A percentile compares a stretch with the other conserved stretches of the same genome.
Evolutionary conservation across 108 stramenopile species (phyloP).

Genomic region (Phaeodactylum tricornutum): DNA sequence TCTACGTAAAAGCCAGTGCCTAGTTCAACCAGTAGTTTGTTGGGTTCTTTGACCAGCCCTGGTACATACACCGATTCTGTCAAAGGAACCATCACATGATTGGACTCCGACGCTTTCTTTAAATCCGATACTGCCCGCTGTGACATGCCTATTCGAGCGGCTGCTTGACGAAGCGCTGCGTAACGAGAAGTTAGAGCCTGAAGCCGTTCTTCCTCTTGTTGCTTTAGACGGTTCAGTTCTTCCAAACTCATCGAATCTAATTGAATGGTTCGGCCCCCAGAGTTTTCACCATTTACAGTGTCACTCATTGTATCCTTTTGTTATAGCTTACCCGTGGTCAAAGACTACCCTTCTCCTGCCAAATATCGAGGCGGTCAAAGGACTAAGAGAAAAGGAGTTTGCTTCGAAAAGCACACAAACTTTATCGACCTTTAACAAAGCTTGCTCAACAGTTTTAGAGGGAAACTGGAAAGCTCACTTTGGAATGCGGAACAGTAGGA

Average conservation of each 20-base stretch:
- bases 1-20: slow-evolving; percentile 84
- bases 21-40: slow-evolving; percentile 68
- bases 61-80: slow-evolving; percentile 81
- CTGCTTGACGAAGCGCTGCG: slow-evolving; percentile 64
- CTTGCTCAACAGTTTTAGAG: too few relatives aligned
- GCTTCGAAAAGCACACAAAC: too few relatives aligned
- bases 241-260: slow-evolving; percentile 73
- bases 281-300: background rate
- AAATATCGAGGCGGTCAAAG: too few relatives aligned
- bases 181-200: slow-evolving; percentile 59
- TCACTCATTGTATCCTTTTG: background rate
- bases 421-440: too few relatives aligned
- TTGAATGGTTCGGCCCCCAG: too few relatives aligned
- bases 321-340: too few relatives aligned
- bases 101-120: slow-evolving; percentile 31
- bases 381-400: too few relatives aligned
- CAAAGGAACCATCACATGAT: slow-evolving; percentile 77
- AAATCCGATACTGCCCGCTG: slow-evolving; percentile 39
- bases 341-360: too few relatives aligned
- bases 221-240: slow-evolving; percentile 65
- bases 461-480: too few relatives aligned
- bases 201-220: slow-evolving; percentile 63
- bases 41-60: slow-evolving; percentile 67
- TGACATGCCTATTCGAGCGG: slow-evolving; percentile 55
- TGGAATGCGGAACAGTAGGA: too few relatives aligned